Conservation (phyloP, 805 yeast genomes). For the Metschnikowia vanudenii region DNA sequence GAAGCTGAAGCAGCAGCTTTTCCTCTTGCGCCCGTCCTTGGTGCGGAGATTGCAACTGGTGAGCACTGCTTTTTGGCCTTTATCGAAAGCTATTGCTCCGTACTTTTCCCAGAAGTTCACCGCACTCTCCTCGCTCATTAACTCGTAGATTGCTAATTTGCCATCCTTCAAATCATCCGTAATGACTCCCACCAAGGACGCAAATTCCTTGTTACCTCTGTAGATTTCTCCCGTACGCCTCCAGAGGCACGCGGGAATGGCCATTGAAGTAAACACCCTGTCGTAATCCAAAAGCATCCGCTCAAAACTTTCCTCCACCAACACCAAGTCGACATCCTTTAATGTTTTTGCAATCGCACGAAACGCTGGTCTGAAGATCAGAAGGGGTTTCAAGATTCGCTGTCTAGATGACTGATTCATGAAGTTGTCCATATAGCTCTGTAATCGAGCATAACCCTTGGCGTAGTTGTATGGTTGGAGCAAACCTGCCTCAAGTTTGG, state of each 20-base stretch:
- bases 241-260: constrained; percentile 97
- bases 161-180: constrained; percentile 93
- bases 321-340: constrained; percentile 84
- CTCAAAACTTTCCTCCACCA: constrained; percentile 93
- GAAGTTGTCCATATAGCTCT: constrained; percentile 86
- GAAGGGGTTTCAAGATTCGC: constrained; percentile 79
- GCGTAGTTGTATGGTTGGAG: constrained; percentile 92
- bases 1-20: constrained; percentile 90
- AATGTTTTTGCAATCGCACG: constrained; percentile 87
- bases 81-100: constrained; percentile 93
- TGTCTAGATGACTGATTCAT: constrained; percentile 84
- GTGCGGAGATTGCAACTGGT: constrained; percentile 88
- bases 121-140: constrained; percentile 94
- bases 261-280: constrained; percentile 94
- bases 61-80: constrained; percentile 90
- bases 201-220: constrained; percentile 94
- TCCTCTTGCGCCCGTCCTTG: constrained; percentile 73
- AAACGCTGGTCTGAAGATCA: constrained; percentile 87
- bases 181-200: constrained; percentile 82
- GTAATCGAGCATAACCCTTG: constrained; percentile 86
- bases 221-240: constrained; percentile 95
- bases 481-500: constrained; percentile 90
- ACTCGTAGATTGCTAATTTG: constrained; percentile 83
- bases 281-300: constrained; percentile 91
- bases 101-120: constrained; percentile 98